Base-by-base conservation (phyloP, 306 rosid species). In the Abrus precatorius region DNA sequence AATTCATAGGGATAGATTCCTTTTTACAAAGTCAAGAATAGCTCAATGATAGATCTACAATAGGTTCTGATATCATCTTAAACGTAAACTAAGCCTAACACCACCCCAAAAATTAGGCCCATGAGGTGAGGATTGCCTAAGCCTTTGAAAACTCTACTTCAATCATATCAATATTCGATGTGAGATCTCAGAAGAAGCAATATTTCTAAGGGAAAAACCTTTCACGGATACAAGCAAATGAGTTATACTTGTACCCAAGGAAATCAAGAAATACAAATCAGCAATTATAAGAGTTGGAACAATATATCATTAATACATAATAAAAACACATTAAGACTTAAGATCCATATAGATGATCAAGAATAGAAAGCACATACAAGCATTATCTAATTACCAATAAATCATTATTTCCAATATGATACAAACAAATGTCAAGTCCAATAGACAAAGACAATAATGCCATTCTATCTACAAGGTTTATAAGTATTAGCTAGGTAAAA, bases 221-320 rank as follows among this genome's bases (percentile, higher is more conserved):
- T 69, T 61, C 2, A n/a, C 38, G 66, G 77, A 78, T 54, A 82
- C 74, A 72, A 64, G 41, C 57, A 32, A 62, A 77, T 6, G 49
- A 47, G n/a, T 11, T 45, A 56, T n/a, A 12, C 55, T 45, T 27
- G 65, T 20, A 20, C 20, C 20, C 40, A 69, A 27, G 49, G 28
- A 70, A 44, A 61, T 54, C 12, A 74, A 75, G 50, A 78, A 72
- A 48, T 44, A 29, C 43, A 72, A 72, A 60, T 74, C 70, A 32
- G 53, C 61, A 77, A 72, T 67, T 47, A 50, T 1, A 65, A n/a
- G 20, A 68, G 69, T 65, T 30, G 3, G 61, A 48, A 47, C 61
- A 64, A 76, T 28, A 64, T 38, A 70, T 76, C 9, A n/a, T 27
- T 13, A 60, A 53, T 43, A 44, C 7, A 74, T 28, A 68, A 81